Evolutionary conservation across 2,329 filamentous ascomycete species (phyloP), one percentile per base, ranked within the genome.

Genomic region (Didymosphaeria variabile): DNA sequence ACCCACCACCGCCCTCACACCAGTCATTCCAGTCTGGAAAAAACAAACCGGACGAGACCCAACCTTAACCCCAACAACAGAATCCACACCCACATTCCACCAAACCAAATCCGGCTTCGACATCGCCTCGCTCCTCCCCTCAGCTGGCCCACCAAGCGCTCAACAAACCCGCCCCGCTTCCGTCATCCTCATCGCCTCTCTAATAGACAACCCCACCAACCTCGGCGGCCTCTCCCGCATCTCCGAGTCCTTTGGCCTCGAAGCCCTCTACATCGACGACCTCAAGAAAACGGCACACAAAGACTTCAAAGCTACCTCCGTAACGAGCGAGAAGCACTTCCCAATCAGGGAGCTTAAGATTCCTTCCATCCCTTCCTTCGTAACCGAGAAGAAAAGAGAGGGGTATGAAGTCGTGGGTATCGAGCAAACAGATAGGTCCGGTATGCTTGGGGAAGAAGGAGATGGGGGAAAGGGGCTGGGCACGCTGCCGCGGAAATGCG

Each of bases 61-160:
- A 17, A 19, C 52, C 7, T n/a, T 47, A 3, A 19, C 50, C n/a
- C 19, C 19, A n/a, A 3, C 42, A 45, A 19, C n/a, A 23, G 45
- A 62, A 4, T 21, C 53, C 10, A 58, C 60, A 13, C 58, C 70
- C 19, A 61, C 67, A 0, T 78, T 81, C n/a, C 78, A 85, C 34
- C 84, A 85, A 72, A 86, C 83, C 6, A 86, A 86, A 74, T 79
- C 78, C n/a, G 82, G 81, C 69, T 80, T 83, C 67, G 75, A 72
- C 61, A 68, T 68, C 55, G 74, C 61, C 59, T 77, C 64, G 23
- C 72, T 73, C 29, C 64, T 73, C 49, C 67, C 68, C 6, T 17
- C 60, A 19, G 36, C 47, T 10, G 66, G 60, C 44, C 67, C 65
- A 53, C 72, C 68, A 19, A 63, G 61, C 58, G 40, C 60, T 12